Percentiles rank a stretch among this genome's conserved stretches.
Evolutionary conservation across 164 flowering plant species (phyloP).

Genomic region (Magnolia kwangsiensis): DNA sequence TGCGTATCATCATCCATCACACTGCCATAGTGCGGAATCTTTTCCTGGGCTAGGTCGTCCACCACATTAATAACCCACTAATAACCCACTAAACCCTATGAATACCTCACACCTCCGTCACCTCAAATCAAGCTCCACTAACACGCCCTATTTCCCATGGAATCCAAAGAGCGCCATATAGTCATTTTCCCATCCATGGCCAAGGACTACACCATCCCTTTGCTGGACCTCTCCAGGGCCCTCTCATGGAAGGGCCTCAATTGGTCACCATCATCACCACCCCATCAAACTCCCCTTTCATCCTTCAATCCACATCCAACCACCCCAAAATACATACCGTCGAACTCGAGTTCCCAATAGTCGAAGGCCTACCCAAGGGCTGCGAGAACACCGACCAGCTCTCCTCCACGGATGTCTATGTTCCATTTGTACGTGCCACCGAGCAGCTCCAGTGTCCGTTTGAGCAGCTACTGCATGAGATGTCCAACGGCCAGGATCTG

Average conservation of each 20-base stretch:
- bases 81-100: too few relatives aligned
- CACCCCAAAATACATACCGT: conserved; percentile 12
- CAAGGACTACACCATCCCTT: conserved; percentile 34
- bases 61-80: too few relatives aligned
- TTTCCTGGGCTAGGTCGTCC: too few relatives aligned
- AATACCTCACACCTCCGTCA: not conserved
- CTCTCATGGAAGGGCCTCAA: conserved; percentile 19
- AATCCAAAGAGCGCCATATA: conserved; percentile 7
- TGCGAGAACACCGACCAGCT: conserved; percentile 32
- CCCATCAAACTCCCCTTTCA: conserved; percentile 25
- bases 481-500: conserved; percentile 15
- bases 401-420: conserved; percentile 23
- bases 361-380: conserved; percentile 21
- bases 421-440: conserved; percentile 20
- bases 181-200: conserved; percentile 39
- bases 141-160: not conserved
- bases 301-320: not conserved
- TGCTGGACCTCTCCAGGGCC: conserved; percentile 30
- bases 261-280: conserved; percentile 36
- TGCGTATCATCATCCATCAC: too few relatives aligned
- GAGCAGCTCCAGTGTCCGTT: conserved; percentile 24
- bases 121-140: too few relatives aligned
- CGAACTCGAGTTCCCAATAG: conserved; percentile 25
- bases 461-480: conserved; percentile 3
- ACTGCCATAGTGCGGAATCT: too few relatives aligned